Evolutionary conservation across 2,329 filamentous ascomycete species (phyloP), one percentile per base, ranked within the genome.

Genomic region (Aspergillus ibericus): DNA sequence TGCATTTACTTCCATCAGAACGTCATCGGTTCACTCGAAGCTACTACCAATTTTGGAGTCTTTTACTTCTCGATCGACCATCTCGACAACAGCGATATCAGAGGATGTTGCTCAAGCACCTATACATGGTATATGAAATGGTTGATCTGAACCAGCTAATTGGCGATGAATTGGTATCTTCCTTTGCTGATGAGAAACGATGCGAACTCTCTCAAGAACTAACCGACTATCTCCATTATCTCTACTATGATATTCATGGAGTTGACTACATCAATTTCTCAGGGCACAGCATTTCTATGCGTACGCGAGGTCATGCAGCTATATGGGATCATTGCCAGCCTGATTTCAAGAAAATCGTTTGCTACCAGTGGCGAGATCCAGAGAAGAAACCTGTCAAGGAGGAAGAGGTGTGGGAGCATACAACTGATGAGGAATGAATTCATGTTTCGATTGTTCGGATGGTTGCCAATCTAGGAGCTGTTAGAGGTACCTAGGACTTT

Each of bases 391-490:
- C 5, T 2, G 38, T 22, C 4, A 7, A 13, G 12, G 38, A 42
- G 38, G 18, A 42, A 8, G 38, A 42, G 2, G 38, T 42, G 18
- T 42, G 18, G 18, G 18, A 15, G 12, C 0, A 22, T 22, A 60
- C 58, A 56, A 53, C 38, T 38, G 60, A 69, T 72, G 68, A 72
- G 63, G 65, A 42, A 22, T 42, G 38, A 42, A 3, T 32, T 10
- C 12, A 10, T 32, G 6, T 9, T 29, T 29, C 9, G 5, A 7
- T 9, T 7, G 5, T 29, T 2, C 9, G 27, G 5, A 29, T 29
- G 22, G 22, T 25, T n/a, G n/a, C n/a, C n/a, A n/a, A n/a, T n/a
- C n/a, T n/a, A n/a, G n/a, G n/a, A n/a, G n/a, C n/a, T n/a, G n/a
- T n/a, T n/a, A n/a, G n/a, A n/a, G n/a, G n/a, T n/a, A n/a, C n/a